Evolutionary conservation across 1,139 yeast species (phyloP).

Genomic region (Kodamaea anthophila): DNA sequence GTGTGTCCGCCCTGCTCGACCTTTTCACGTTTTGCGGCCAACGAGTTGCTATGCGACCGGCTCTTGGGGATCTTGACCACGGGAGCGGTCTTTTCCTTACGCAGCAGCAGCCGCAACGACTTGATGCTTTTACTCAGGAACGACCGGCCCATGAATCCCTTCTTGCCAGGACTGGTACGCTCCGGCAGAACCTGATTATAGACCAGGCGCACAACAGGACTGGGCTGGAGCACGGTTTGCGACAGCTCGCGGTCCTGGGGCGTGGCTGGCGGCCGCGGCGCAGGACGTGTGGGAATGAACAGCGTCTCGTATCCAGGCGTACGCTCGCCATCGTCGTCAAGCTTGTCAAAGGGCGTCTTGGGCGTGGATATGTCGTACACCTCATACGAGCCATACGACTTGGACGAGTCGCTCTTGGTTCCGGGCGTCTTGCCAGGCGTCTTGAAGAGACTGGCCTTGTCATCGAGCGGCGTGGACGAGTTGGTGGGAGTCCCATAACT

Average conservation of each 20-base stretch:
- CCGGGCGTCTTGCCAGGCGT: too few species aligned
- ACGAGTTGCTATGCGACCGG: conserved; percentile 38
- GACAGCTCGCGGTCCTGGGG: conserved; percentile 4
- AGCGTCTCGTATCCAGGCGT: conserved; percentile 32
- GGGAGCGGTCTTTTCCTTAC: conserved; percentile 9
- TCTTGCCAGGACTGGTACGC: conserved; percentile 12
- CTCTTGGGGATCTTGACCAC: conserved; percentile 35
- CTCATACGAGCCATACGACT: too few species aligned
- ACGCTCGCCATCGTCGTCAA: conserved; percentile 7
- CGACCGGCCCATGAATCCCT: conserved; percentile 28
- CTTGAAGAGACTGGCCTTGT: too few species aligned
- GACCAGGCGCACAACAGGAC: conserved; percentile 2
- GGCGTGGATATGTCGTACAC: background rate
- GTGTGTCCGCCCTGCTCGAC: conserved; percentile 28
- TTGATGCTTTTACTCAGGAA: conserved; percentile 38
- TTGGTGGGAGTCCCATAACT: background rate
- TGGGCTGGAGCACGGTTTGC: conserved; percentile 2
- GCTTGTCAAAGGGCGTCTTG: background rate
- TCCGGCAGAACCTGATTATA: conserved; percentile 7
- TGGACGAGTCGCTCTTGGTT: too few species aligned
- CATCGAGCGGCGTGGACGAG: background rate
- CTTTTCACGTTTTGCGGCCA: conserved; percentile 23
- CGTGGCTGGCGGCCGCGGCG: conserved; percentile 47
- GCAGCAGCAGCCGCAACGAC: conserved; percentile 23
- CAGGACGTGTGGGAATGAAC: conserved; percentile 63